A percentile compares a stretch with the other conserved stretches of the same genome.
Evolutionary conservation across 2,329 filamentous ascomycete genomes (phyloP).

Genomic region (Colletotrichum destructivum): DNA sequence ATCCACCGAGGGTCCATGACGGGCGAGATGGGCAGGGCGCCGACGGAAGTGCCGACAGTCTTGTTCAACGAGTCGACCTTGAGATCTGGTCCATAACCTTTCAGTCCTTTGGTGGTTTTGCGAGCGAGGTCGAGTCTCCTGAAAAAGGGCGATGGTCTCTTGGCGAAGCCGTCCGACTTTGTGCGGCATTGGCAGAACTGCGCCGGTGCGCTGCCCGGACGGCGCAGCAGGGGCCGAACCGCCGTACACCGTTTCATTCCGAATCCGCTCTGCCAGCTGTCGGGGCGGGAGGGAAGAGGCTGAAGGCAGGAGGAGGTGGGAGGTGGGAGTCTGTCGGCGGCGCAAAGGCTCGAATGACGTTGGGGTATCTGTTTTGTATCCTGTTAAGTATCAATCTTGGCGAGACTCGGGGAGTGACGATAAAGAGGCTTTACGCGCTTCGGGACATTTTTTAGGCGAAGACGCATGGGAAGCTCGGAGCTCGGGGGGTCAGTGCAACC

Average conservation of each 20-base stretch:
- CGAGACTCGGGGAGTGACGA: not conserved
- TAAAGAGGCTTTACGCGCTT: constrained; percentile 36
- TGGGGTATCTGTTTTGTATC: not conserved
- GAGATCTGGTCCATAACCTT: constrained; percentile 49
- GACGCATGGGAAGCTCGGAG: constrained; percentile 33
- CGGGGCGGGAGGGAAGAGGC: not conserved
- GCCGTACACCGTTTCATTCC: constrained; percentile 1
- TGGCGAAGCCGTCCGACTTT: not conserved
- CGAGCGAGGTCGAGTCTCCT: constrained; percentile 21
- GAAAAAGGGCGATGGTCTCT: not conserved
- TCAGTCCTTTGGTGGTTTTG: constrained; percentile 52
- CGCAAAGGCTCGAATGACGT: constrained; percentile 6
- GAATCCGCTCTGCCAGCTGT: not conserved
- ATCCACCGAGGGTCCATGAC: constrained; percentile 68
- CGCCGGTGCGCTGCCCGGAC: not conserved
- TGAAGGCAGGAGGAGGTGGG: too few relatives aligned
- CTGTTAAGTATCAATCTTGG: not conserved
- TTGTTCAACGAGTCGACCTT: constrained; percentile 58
- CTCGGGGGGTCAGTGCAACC: not conserved
- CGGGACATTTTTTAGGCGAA: constrained; percentile 41
- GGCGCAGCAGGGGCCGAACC: not conserved
- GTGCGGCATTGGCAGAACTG: constrained; percentile 38
- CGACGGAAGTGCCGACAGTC: constrained; percentile 61
- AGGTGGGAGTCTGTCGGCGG: not conserved
- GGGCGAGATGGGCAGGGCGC: constrained; percentile 68